A percentile compares a stretch with the other conserved stretches of the same genome.
Evolutionary conservation across 2,329 filamentous ascomycete species (phyloP).

Genomic region (Phialocephala sp.): DNA sequence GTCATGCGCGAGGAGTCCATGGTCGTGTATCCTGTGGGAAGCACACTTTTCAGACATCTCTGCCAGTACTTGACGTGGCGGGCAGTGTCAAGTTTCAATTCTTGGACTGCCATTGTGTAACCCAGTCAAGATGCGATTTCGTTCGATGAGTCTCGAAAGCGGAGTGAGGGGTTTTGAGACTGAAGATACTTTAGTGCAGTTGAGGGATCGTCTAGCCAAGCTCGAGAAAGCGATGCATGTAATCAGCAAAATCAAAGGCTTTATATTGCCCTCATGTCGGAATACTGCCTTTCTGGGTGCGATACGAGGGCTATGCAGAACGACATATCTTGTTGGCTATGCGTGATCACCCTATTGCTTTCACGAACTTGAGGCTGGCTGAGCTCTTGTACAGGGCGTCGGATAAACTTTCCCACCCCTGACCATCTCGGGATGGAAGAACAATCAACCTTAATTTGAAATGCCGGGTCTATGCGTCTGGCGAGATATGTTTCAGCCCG

Average conservation of each 20-base stretch:
- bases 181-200: too few relatives aligned
- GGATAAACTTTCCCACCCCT: constrained; percentile 9
- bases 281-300: neutral
- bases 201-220: neutral
- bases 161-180: neutral
- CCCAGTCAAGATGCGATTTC: neutral
- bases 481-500: constrained; percentile 5
- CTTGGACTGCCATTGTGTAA: constrained; percentile 12
- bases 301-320: neutral
- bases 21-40: constrained; percentile 83
- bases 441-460: constrained; percentile 24
- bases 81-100: constrained; percentile 58
- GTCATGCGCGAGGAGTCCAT: constrained; percentile 92
- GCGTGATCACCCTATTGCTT: neutral
- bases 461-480: neutral
- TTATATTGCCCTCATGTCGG: neutral
- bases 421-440: constrained; percentile 21
- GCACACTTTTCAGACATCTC: constrained; percentile 79
- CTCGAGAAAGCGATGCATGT: neutral
- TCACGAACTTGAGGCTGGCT: neutral
- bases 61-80: constrained; percentile 92
- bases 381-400: neutral
- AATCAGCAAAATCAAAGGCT: neutral
- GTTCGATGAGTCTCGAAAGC: neutral
- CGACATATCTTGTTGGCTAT: neutral